Evolutionary conservation across 2,329 filamentous ascomycete species (phyloP).

Genomic region (Torrubiellomyces zombiae): DNA sequence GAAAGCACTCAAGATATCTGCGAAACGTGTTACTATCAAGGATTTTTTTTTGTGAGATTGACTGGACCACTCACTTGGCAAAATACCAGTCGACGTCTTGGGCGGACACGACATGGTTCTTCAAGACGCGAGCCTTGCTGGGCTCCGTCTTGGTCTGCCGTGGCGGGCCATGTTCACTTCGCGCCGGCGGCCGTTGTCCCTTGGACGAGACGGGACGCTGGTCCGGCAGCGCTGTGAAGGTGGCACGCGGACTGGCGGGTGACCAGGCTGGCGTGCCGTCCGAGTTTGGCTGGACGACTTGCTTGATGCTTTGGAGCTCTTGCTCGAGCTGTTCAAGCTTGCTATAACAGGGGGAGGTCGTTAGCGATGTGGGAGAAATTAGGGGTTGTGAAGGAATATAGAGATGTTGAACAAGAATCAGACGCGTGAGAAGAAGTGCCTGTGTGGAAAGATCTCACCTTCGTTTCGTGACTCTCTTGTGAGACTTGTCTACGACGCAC

Average conservation of each 20-base stretch:
- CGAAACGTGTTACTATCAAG: neutral
- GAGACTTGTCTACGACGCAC: slow-evolving; percentile 29
- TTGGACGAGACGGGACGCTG: slow-evolving; percentile 6
- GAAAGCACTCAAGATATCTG: slow-evolving; percentile 34
- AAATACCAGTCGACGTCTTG: slow-evolving; percentile 41
- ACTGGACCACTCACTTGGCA: slow-evolving; percentile 20
- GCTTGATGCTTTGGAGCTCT: slow-evolving; percentile 37
- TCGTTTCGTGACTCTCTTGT: slow-evolving; percentile 27
- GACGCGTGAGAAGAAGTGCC: slow-evolving; percentile 1
- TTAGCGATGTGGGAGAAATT: neutral
- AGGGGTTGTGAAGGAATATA: neutral
- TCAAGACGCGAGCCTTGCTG: slow-evolving; percentile 25
- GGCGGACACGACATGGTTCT: slow-evolving; percentile 29
- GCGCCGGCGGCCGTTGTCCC: slow-evolving; percentile 3
- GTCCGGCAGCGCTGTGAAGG: slow-evolving; percentile 9
- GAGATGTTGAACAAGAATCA: slow-evolving; percentile 5
- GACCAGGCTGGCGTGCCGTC: slow-evolving; percentile 10
- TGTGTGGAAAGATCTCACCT: slow-evolving; percentile 14
- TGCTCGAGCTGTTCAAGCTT: slow-evolving; percentile 38
- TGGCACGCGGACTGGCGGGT: slow-evolving; percentile 12
- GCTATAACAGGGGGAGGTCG: slow-evolving; percentile 15
- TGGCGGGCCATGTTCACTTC: slow-evolving; percentile 6
- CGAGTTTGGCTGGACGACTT: slow-evolving; percentile 23
- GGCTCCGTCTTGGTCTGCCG: slow-evolving; percentile 10
- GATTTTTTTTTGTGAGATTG: neutral